A percentile compares a stretch with the other conserved stretches of the same genome.
Evolutionary conservation across 176 grass and related monocot genomes (phyloP).

Genomic region (Leersia perrieri): DNA sequence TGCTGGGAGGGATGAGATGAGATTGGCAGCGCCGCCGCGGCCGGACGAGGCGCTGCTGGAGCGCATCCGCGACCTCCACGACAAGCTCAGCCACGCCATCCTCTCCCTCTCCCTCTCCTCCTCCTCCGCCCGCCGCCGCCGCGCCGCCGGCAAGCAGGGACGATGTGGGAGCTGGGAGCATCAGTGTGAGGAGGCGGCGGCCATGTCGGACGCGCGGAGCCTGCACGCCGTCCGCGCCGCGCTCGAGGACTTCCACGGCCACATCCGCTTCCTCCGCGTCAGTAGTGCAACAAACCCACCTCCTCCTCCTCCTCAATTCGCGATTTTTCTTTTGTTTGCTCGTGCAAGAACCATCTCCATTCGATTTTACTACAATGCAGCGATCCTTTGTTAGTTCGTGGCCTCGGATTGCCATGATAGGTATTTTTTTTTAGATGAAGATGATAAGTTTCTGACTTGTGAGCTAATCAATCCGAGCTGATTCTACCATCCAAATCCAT

Average conservation of each 20-base stretch:
- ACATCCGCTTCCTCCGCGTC: conserved; percentile 77
- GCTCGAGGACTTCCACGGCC: conserved; percentile 75
- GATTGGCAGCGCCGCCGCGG: conserved; percentile 15
- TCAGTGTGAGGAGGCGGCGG: neutral
- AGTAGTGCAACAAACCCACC: conserved; percentile 22
- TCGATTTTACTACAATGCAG: neutral
- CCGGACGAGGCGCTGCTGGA: conserved; percentile 49
- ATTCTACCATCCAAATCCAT: neutral
- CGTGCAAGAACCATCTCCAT: neutral
- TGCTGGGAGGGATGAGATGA: conserved; percentile 35
- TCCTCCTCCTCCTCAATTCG: neutral
- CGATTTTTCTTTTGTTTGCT: neutral
- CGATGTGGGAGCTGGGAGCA: neutral
- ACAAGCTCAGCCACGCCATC: conserved; percentile 65
- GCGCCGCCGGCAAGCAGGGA: neutral
- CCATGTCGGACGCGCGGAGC: conserved; percentile 54
- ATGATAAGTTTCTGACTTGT: neutral
- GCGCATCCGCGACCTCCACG: conserved; percentile 73
- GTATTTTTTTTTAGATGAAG: too few species aligned
- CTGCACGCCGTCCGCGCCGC: conserved; percentile 68
- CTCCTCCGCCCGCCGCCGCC: conserved; percentile 31
- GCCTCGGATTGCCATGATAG: neutral
- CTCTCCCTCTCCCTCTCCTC: conserved; percentile 49
- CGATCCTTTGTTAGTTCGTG: neutral
- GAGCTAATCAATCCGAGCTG: neutral